phyloP scores from a whole-genome alignment of 2,329 filamentous ascomycete genomes.

The Neoscytalidium dimidiatum region DNA sequence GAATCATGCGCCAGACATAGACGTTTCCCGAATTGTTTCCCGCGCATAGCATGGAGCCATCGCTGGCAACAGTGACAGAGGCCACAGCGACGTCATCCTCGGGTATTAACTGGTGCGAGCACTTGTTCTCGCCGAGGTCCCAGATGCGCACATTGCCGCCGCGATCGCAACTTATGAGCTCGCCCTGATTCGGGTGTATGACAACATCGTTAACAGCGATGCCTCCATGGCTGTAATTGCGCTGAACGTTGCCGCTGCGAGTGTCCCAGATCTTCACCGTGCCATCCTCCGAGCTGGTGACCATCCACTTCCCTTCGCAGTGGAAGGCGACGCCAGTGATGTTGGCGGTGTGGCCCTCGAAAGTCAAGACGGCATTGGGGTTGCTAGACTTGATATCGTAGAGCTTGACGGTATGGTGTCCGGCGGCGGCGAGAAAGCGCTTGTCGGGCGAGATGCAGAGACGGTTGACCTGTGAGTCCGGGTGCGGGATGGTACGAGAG shows the following conservation, averaged over 20 bases:
- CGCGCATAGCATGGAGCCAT: constrained; percentile 88
- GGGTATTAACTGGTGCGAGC: constrained; percentile 92
- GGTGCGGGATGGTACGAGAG: constrained; percentile 95
- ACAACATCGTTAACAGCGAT: constrained; percentile 94
- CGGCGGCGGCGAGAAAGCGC: constrained; percentile 82
- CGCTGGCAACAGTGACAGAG: constrained; percentile 93
- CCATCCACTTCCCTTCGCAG: constrained; percentile 99
- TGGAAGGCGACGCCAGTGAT: constrained; percentile 97
- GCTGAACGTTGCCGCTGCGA: constrained; percentile 78
- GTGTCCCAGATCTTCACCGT: constrained; percentile 98
- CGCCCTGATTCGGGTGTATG: constrained; percentile 98
- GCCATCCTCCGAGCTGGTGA: constrained; percentile 94
- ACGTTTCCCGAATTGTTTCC: constrained; percentile 93
- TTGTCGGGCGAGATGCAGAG: constrained; percentile 99
- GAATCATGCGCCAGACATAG: constrained; percentile 93
- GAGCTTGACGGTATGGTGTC: constrained; percentile 87
- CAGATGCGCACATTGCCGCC: constrained; percentile 91
- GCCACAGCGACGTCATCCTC: constrained; percentile 93
- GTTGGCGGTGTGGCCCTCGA: constrained; percentile 94
- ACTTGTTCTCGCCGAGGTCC: constrained; percentile 96
- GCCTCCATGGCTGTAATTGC: constrained; percentile 88
- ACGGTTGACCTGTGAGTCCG: constrained; percentile 97
- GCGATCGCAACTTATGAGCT: constrained; percentile 94
- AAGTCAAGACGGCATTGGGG: constrained; percentile 86
- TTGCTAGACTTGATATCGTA: constrained; percentile 99